Percentiles rank a stretch among this genome's conserved stretches.
Conservation (phyloP, 83 land plant genomes). For the Thuja plicata region DNA sequence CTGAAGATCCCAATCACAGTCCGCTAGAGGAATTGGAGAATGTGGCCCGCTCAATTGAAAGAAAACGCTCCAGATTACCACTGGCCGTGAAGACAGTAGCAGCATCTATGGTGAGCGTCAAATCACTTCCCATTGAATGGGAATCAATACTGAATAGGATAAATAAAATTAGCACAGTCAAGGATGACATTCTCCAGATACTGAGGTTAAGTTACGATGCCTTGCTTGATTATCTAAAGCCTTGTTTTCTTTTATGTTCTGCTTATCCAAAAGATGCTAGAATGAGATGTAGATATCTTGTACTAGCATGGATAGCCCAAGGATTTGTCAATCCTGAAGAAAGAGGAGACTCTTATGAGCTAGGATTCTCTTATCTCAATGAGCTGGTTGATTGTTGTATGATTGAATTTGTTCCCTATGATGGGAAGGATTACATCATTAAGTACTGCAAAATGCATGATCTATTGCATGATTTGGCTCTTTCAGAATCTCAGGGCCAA, state of each 20-base stretch:
- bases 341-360: not conserved
- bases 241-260: conserved; percentile 4
- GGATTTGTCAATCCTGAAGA: not conserved
- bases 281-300: not conserved
- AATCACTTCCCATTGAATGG: not conserved
- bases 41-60: not conserved
- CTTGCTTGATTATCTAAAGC: not conserved
- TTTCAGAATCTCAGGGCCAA: not conserved
- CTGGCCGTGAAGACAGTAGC: not conserved
- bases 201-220: not conserved
- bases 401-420: not conserved
- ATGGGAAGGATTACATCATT: not conserved
- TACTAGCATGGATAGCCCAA: not conserved
- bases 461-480: not conserved
- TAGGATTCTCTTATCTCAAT: not conserved
- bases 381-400: not conserved
- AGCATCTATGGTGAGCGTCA: not conserved
- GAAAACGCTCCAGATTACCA: not conserved
- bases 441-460: not conserved
- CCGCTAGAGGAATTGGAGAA: not conserved
- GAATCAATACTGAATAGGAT: not conserved
- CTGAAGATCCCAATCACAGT: not conserved
- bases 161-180: not conserved
- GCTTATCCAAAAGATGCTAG: not conserved
- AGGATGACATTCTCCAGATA: not conserved